These are phyloP conservation scores for Fusarium beomiforme DNA, from an alignment of 2,329 filamentous ascomycete genomes.

Conservation along the genomic window DNA sequence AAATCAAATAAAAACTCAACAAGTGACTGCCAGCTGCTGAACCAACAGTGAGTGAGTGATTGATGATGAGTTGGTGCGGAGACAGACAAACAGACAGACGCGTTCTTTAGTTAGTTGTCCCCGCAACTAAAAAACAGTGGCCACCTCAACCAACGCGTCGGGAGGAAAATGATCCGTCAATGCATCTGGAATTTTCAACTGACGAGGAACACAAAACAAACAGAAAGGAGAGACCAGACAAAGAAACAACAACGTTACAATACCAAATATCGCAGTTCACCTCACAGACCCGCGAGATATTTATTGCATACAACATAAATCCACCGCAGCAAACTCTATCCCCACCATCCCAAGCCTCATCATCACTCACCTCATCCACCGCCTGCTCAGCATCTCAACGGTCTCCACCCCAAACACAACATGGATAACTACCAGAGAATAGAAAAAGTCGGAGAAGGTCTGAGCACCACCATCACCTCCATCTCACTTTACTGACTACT, in stretches of 20 bases:
- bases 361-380: background rate
- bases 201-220: slow-evolving; percentile 12
- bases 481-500: background rate
- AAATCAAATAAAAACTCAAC: background rate
- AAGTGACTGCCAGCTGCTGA: fast-evolving
- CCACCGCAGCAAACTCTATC: slow-evolving; percentile 10
- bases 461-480: background rate
- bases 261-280: background rate
- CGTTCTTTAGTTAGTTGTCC: slow-evolving; percentile 19
- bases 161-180: slow-evolving; percentile 30
- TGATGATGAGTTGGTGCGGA: background rate
- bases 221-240: background rate
- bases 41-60: background rate
- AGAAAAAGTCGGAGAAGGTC: slow-evolving; percentile 96
- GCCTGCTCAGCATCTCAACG: background rate
- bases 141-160: slow-evolving; percentile 26
- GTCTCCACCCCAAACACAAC: slow-evolving; percentile 19
- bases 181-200: slow-evolving; percentile 23
- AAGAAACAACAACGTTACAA: background rate
- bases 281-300: background rate
- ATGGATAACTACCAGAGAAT: slow-evolving; percentile 99
- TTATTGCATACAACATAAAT: background rate
- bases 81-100: background rate
- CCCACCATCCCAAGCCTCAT: background rate
- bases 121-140: slow-evolving; percentile 18